phyloP scores from a whole-genome alignment of 1,139 yeast species.

The Yamadazyma mexicana region DNA sequence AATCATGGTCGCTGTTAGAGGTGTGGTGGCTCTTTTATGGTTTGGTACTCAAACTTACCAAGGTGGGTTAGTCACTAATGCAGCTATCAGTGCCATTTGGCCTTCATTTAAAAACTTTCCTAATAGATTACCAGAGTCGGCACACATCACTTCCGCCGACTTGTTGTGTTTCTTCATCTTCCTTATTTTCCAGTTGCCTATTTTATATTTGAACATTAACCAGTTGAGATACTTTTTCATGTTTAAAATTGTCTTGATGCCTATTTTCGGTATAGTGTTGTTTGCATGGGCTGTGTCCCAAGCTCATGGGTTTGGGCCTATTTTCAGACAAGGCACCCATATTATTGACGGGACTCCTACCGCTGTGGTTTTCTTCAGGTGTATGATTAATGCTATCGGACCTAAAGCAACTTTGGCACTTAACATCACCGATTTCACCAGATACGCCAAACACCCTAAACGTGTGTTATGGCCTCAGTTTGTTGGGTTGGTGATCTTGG shows the following conservation, averaged over 20 bases:
- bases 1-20: conserved; percentile 20
- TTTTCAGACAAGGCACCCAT: conserved; percentile 16
- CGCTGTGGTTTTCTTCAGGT: conserved; percentile 23
- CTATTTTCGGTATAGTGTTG: conserved; percentile 21
- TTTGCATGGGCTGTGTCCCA: conserved; percentile 21
- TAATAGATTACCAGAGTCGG: conserved; percentile 26
- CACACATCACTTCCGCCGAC: conserved; percentile 22
- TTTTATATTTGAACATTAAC: conserved; percentile 19
- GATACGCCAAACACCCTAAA: conserved; percentile 25
- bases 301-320: conserved; percentile 24
- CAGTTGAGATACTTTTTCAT: conserved; percentile 21
- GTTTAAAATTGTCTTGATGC: conserved; percentile 17
- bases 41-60: conserved; percentile 24
- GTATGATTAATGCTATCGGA: conserved; percentile 24
- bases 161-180: conserved; percentile 25
- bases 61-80: conserved; percentile 21
- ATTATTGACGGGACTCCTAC: conserved; percentile 15
- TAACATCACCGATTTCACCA: conserved; percentile 31
- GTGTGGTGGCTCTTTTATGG: conserved; percentile 23
- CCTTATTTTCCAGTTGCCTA: conserved; percentile 18
- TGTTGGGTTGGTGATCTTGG: conserved; percentile 26
- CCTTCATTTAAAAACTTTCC: conserved; percentile 18
- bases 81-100: conserved; percentile 14
- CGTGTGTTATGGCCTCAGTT: conserved; percentile 26
- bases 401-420: conserved; percentile 31